Percentiles rank a stretch among this genome's conserved stretches.
Conservation (phyloP, 352 stramenopile species). For the Stramenopiles sp. region DNA sequence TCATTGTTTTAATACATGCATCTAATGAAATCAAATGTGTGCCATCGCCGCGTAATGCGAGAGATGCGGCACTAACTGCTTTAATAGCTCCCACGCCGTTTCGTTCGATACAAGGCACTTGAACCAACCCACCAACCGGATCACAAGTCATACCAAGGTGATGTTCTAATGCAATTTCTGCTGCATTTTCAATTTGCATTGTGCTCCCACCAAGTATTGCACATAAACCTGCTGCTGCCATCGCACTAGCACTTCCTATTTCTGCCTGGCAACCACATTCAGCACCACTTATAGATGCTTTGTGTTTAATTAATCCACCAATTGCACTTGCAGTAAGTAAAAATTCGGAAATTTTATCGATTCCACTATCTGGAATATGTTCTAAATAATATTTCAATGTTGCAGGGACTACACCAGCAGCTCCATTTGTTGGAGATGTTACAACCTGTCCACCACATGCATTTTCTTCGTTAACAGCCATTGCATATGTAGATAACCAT, state of each 20-base stretch:
- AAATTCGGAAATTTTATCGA: constrained; percentile 17
- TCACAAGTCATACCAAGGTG: constrained; percentile 20
- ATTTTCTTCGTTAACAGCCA: constrained; percentile 22
- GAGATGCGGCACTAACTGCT: too few relatives aligned
- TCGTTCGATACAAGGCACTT: constrained; percentile 22
- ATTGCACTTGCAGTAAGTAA: constrained; percentile 17
- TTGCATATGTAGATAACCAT: constrained; percentile 20
- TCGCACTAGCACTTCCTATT: constrained; percentile 19
- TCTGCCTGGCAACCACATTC: constrained; percentile 22
- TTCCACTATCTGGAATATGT: constrained; percentile 13
- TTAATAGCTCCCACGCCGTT: constrained; percentile 21
- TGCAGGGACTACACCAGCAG: constrained; percentile 18
- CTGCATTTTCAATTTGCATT: constrained; percentile 21
- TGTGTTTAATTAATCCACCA: constrained; percentile 20
- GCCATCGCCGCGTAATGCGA: too few relatives aligned
- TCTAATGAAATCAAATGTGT: too few relatives aligned
- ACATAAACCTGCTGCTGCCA: constrained; percentile 16
- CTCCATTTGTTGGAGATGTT: constrained; percentile 19
- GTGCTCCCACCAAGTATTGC: constrained; percentile 18
- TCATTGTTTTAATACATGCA: too few relatives aligned
- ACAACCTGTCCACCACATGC: constrained; percentile 17
- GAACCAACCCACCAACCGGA: constrained; percentile 20
- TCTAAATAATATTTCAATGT: constrained; percentile 16
- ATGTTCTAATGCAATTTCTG: constrained; percentile 22
- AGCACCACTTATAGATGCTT: constrained; percentile 19